Conservation (phyloP, 2,329 filamentous ascomycete genomes). For the Tolypocladium ophioglossoides region DNA sequence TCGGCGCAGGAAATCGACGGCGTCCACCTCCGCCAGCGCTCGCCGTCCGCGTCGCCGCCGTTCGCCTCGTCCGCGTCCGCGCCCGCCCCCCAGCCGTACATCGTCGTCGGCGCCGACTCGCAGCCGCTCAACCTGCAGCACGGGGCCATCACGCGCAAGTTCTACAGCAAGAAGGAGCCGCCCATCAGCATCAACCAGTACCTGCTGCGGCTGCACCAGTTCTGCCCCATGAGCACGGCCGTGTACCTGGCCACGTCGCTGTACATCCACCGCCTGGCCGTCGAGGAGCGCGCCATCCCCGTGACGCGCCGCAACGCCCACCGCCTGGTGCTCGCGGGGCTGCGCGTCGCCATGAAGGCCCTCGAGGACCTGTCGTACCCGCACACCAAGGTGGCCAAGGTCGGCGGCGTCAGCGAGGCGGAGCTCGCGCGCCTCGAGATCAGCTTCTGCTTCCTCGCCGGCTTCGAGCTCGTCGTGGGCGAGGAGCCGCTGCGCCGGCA, state of each 20-base stretch:
- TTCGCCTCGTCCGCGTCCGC: slow-evolving; percentile 9
- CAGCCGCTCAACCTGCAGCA: slow-evolving; percentile 70
- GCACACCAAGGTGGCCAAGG: slow-evolving; percentile 72
- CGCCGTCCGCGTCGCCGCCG: slow-evolving; percentile 13
- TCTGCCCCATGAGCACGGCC: slow-evolving; percentile 86
- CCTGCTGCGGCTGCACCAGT: slow-evolving; percentile 74
- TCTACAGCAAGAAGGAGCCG: slow-evolving; percentile 82
- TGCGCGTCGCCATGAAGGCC: slow-evolving; percentile 86
- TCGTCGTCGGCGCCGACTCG: slow-evolving; percentile 56
- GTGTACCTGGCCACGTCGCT: slow-evolving; percentile 84
- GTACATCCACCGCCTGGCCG: slow-evolving; percentile 76
- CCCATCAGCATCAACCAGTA: slow-evolving; percentile 79
- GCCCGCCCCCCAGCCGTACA: slow-evolving; percentile 36
- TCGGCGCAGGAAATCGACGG: slow-evolving; percentile 39
- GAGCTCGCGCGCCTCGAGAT: slow-evolving; percentile 83
- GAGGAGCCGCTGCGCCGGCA: slow-evolving; percentile 21
- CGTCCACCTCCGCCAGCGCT: slow-evolving; percentile 34
- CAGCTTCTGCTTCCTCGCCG: slow-evolving; percentile 76
- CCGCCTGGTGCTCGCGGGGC: slow-evolving; percentile 69
- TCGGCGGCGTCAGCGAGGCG: slow-evolving; percentile 74
- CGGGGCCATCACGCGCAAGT: slow-evolving; percentile 78
- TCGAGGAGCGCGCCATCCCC: slow-evolving; percentile 66
- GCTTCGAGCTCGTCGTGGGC: slow-evolving; percentile 63
- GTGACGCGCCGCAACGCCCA: slow-evolving; percentile 81
- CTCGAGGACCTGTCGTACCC: slow-evolving; percentile 87